These are phyloP conservation scores for Antitrichia curtipendula DNA, from an alignment of 225 moss, liverwort and hornwort species.

Conservation along the genomic window DNA sequence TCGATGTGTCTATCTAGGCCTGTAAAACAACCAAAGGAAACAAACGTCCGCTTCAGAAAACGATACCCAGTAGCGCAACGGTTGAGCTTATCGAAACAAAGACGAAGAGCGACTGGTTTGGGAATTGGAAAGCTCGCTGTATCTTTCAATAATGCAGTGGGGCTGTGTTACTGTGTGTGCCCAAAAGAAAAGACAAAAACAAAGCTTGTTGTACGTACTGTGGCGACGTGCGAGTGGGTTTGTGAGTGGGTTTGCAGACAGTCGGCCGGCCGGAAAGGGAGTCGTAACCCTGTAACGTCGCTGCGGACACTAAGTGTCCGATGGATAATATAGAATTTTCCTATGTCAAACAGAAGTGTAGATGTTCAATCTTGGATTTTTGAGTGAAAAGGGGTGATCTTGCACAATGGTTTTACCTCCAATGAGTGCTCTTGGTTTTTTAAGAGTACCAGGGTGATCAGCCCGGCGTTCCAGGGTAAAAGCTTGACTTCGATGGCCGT, in stretches of 20 bases:
- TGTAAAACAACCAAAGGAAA: not conserved
- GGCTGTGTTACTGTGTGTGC: not conserved
- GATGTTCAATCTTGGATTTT: too few species aligned
- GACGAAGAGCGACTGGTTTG: not conserved
- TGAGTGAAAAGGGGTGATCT: too few species aligned
- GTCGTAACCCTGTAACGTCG: too few species aligned
- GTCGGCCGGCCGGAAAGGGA: not conserved
- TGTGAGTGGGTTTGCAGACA: not conserved
- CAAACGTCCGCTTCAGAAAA: not conserved
- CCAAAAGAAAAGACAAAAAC: too few species aligned
- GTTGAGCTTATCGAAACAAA: not conserved
- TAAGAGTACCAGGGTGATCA: too few species aligned
- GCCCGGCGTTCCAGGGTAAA: not conserved
- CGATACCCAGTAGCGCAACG: too few species aligned
- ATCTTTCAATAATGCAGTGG: not conserved
- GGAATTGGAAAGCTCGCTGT: not conserved
- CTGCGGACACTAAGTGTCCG: too few species aligned
- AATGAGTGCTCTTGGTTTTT: too few species aligned
- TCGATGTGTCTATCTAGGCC: too few species aligned
- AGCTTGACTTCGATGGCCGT: not conserved
- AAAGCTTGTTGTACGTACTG: not conserved
- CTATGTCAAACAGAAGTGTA: too few species aligned
- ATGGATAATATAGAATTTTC: not conserved
- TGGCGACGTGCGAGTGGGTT: not conserved
- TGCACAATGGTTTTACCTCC: too few species aligned